Evolutionary conservation across 1,284 basidiomycete species (phyloP).

Genomic region (Irpex rosettiformis): DNA sequence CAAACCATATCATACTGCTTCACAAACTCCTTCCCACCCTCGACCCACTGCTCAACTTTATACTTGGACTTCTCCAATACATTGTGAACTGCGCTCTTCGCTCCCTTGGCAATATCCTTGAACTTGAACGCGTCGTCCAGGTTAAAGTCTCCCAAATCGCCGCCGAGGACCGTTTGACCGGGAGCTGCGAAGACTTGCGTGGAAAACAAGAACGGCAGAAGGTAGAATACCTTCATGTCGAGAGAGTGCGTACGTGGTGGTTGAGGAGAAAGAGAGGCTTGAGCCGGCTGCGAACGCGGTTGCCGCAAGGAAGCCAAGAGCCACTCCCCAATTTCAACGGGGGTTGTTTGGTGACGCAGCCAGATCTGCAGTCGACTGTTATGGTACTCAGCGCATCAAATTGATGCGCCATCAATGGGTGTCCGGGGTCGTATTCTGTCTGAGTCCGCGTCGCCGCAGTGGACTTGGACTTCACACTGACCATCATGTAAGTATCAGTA

Average conservation of each 20-base stretch:
- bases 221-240: constrained; percentile 25
- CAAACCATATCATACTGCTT: constrained; percentile 61
- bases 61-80: constrained; percentile 34
- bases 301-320: neutral
- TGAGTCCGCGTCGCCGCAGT: too few species aligned
- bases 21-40: constrained; percentile 61
- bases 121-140: constrained; percentile 16
- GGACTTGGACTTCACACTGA: too few species aligned
- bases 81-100: constrained; percentile 30
- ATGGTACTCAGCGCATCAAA: neutral
- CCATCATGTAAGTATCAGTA: too few species aligned
- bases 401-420: neutral
- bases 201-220: constrained; percentile 22
- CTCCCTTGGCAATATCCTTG: constrained; percentile 31
- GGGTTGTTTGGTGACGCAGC: neutral
- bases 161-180: constrained; percentile 33
- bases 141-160: constrained; percentile 16
- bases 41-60: constrained; percentile 48
- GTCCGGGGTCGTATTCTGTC: neutral
- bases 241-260: neutral
- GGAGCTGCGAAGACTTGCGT: constrained; percentile 22
- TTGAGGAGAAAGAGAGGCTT: neutral
- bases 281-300: neutral
- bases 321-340: neutral
- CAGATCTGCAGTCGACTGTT: neutral